Percentiles rank a stretch among this genome's conserved stretches.
phyloP scores from a whole-genome alignment of 208 protist species.

The Phytomonas francai region DNA sequence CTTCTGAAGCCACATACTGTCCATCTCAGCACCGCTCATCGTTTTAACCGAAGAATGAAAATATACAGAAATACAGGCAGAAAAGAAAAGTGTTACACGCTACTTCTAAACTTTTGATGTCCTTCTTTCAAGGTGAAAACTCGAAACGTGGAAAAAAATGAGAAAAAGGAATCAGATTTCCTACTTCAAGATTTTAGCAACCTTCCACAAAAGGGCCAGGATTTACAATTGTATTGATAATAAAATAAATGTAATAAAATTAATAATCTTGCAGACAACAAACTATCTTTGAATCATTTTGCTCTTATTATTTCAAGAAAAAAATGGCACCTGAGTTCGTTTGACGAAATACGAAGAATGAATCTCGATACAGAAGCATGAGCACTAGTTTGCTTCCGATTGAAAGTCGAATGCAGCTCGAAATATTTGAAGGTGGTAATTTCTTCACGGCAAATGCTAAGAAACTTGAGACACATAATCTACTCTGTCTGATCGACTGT shows the following conservation, averaged over 20 bases:
- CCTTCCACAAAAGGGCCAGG: background rate
- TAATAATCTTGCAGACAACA: background rate
- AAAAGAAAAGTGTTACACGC: slow-evolving; percentile 1
- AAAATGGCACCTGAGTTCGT: background rate
- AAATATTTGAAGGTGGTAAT: background rate
- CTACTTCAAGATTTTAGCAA: background rate
- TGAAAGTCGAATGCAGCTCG: background rate
- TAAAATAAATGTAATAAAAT: background rate
- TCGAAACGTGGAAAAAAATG: background rate
- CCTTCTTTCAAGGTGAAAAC: background rate
- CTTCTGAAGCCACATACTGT: slow-evolving; percentile 83
- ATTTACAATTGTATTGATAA: background rate
- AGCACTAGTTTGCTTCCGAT: background rate
- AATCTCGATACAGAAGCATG: background rate
- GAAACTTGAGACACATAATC: background rate
- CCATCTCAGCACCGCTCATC: slow-evolving; percentile 15
- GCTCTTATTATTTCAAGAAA: background rate
- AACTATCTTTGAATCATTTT: background rate
- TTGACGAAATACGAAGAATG: background rate
- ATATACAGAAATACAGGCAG: background rate
- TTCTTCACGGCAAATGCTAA: background rate
- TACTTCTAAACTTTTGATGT: background rate
- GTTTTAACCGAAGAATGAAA: background rate
- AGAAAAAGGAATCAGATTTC: background rate
- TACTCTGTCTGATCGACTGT: background rate